Conservation (phyloP, 2,329 filamentous ascomycete species). For the Westerdykella aurantiaca region DNA sequence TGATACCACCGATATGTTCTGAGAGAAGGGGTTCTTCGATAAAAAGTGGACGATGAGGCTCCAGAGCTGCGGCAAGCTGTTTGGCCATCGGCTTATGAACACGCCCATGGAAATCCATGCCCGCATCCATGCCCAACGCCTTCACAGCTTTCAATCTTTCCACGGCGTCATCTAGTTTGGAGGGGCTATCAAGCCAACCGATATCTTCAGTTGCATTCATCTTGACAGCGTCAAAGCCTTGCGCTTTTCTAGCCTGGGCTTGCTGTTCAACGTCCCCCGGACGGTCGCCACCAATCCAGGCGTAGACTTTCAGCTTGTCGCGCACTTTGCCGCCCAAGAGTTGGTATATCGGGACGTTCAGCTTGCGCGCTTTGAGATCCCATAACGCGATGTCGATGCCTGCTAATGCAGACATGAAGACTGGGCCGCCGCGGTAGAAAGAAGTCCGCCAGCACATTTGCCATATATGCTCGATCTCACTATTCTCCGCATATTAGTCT, state of each 20-base stretch:
- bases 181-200: constrained; percentile 69
- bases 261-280: constrained; percentile 60
- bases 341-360: constrained; percentile 65
- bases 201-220: constrained; percentile 77
- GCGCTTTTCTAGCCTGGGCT: constrained; percentile 53
- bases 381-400: constrained; percentile 76
- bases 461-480: constrained; percentile 77
- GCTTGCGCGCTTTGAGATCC: constrained; percentile 64
- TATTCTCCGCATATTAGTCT: constrained; percentile 24
- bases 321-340: constrained; percentile 70
- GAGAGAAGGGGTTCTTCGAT: constrained; percentile 69
- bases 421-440: constrained; percentile 73
- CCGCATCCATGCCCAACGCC: constrained; percentile 63
- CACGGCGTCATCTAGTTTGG: constrained; percentile 56
- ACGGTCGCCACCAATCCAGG: constrained; percentile 72
- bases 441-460: constrained; percentile 62
- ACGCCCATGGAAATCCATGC: constrained; percentile 72
- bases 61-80: constrained; percentile 62
- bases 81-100: constrained; percentile 78
- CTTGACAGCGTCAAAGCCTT: constrained; percentile 64
- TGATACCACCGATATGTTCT: constrained; percentile 63
- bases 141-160: constrained; percentile 65
- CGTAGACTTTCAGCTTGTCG: constrained; percentile 64
- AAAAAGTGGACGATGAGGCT: constrained; percentile 65
- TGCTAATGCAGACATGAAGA: constrained; percentile 72